Evolutionary conservation across 495 filamentous ascomycete species (phyloP), one percentile per base, ranked within the genome.

Genomic region (Daldinia bambusicola): DNA sequence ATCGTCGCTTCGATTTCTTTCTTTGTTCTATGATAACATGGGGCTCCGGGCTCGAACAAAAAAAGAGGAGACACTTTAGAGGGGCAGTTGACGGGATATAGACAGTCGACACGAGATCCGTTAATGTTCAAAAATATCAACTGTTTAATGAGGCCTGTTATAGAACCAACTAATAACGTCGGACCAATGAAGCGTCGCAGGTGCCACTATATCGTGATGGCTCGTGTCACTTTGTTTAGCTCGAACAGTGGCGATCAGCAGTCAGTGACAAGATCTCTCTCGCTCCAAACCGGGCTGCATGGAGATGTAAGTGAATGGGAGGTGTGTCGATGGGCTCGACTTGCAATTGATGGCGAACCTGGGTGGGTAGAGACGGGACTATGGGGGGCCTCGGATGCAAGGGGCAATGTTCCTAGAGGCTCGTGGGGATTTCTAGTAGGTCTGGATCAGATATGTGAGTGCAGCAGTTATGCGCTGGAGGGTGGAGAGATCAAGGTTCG

Each of bases 391-490:
- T 53, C 40, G 66, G 66, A 69, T 38, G 66, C 57, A 69, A 73
- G 66, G 70, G 70, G 50, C 57, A 52, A 69, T 50, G 40, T 73
- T 69, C 66, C 61, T 69, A 69, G 70, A 73, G 70, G 70, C 61
- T 73, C 53, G 66, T 52, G 70, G 63, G 56, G 61, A 43, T 51
- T 53, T 43, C 55, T 65, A 51, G 38, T 50, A 69, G 65, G 43
- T 31, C 61, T 62, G 57, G 55, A 60, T 16, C 26, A 56, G 51
- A 62, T 40, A 60, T 26, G 32, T 45, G 55, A 50, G 45, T 18
- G n/a, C n/a, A n/a, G 30, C 34, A 65, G 3, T 69, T 72, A 66
- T 52, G 58, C 13, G 67, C 26, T 40, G 63, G 45, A 66, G 51
- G 62, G 67, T 69, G 67, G 71, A 74, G 67, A 67, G 67, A 67